phyloP scores from a whole-genome alignment of 345 rosid species.

The Boechera divaricarpa region DNA sequence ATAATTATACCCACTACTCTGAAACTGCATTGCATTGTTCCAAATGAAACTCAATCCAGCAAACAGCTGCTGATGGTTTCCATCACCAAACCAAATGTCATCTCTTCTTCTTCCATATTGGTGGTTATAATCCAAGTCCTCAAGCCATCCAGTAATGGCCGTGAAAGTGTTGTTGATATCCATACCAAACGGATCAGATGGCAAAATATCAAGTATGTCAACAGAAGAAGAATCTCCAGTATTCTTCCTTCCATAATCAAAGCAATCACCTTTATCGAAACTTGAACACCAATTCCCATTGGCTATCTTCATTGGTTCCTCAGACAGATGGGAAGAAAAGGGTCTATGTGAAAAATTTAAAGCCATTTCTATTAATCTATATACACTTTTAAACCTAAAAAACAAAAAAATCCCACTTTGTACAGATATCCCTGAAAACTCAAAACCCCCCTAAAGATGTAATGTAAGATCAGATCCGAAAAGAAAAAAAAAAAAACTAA shows the following conservation, averaged over 20 bases:
- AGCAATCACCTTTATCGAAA: constrained; percentile 56
- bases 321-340: constrained; percentile 60
- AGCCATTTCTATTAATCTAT: constrained; percentile 61
- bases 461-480: constrained; percentile 42
- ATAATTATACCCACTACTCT: constrained; percentile 37
- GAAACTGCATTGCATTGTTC: constrained; percentile 80
- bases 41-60: constrained; percentile 80
- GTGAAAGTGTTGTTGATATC: constrained; percentile 82
- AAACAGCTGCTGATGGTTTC: constrained; percentile 60
- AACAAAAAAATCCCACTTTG: constrained; percentile 12
- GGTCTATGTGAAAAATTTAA: constrained; percentile 86
- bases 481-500: background rate
- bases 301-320: constrained; percentile 76
- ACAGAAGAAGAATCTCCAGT: constrained; percentile 62
- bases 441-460: constrained; percentile 12
- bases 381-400: constrained; percentile 18
- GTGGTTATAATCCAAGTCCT: constrained; percentile 76
- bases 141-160: constrained; percentile 86
- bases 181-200: constrained; percentile 90
- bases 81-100: constrained; percentile 52
- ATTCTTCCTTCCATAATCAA: constrained; percentile 61
- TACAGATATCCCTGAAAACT: constrained; percentile 33
- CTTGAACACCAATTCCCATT: constrained; percentile 62
- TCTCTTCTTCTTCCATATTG: constrained; percentile 50
- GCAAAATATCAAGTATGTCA: constrained; percentile 87